A percentile compares a stretch with the other conserved stretches of the same genome.
Evolutionary conservation across 1,139 yeast genomes (phyloP).

Genomic region (Kodamaea ohmeri): DNA sequence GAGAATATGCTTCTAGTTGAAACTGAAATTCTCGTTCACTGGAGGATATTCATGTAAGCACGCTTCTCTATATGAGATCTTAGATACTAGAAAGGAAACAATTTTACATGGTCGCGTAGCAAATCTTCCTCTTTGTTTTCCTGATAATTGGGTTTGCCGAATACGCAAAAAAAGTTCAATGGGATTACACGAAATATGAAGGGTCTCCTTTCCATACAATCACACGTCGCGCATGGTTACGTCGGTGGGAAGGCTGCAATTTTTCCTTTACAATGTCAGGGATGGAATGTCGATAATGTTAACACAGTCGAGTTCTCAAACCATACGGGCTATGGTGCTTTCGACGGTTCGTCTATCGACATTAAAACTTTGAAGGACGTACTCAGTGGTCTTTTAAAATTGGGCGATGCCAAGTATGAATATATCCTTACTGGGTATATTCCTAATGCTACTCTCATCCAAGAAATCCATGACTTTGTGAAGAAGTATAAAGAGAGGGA

Average conservation of each 20-base stretch:
- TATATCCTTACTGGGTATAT: conserved; percentile 33
- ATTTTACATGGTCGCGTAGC: background rate
- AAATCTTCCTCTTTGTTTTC: background rate
- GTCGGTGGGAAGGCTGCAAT: conserved; percentile 44
- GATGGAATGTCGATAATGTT: conserved; percentile 45
- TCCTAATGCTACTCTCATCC: conserved; percentile 33
- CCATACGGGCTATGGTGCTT: conserved; percentile 47
- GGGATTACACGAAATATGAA: conserved; percentile 5
- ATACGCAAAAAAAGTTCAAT: background rate
- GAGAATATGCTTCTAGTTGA: too few relatives aligned
- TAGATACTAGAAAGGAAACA: too few relatives aligned
- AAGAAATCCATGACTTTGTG: conserved; percentile 16
- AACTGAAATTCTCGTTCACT: too few relatives aligned
- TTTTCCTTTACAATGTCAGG: conserved; percentile 42
- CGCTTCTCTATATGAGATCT: too few relatives aligned
- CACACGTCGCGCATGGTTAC: conserved; percentile 48
- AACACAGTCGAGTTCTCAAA: conserved; percentile 44
- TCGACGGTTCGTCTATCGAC: conserved; percentile 26
- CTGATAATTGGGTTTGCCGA: background rate
- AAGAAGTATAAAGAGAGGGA: conserved; percentile 14
- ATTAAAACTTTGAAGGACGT: conserved; percentile 10
- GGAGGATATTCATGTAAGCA: too few relatives aligned
- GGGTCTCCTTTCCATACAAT: conserved; percentile 37
- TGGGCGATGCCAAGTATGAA: conserved; percentile 16
- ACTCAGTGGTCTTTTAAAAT: conserved; percentile 10